Evolutionary conservation across 2,329 filamentous ascomycete species (phyloP), one percentile per base, ranked within the genome.

Genomic region (Cladophialophora carrionii): DNA sequence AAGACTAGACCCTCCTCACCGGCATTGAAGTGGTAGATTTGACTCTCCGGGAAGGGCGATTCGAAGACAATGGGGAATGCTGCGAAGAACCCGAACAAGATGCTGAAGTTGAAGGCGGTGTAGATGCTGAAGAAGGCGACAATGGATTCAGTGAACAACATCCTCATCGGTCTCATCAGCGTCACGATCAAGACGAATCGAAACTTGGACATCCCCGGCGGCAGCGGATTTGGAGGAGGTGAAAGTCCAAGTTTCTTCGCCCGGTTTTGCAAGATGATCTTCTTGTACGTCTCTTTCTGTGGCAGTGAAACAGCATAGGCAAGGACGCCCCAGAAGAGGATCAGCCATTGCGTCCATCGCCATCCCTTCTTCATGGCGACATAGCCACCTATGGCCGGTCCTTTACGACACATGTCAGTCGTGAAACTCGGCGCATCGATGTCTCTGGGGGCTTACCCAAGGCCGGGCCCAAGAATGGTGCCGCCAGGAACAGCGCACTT

Each of bases 61-160:
- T 88, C 81, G 78, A 95, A 96, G 55, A 96, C 89, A 52, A 95
- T 85, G 0, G 90, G 88, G 72, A 96, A 96, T 0, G 91, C 90
- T 0, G 91, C 93, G 59, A 96, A 82, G 80, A 95, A 95, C 29
- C 94, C 87, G 73, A 95, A 96, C 0, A 96, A 85, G 0, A 95
- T 81, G 5, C 84, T 89, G 73, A 93, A 92, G 75, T 90, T 87
- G 77, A 91, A 91, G 49, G 87, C 84, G 81, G 88, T 89, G 77
- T 91, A 91, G 62, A 91, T 79, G 43, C 87, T 89, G 24, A 91
- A 78, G 9, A 88, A 78, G 0, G 85, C 80, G 62, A 91, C 87
- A 62, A 91, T 90, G 62, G 89, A 88, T 76, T 91, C 88, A 37
- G 82, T 82, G 65, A 89, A 84, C 10, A 91, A 82, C 68, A 90